phyloP scores from a whole-genome alignment of 2,329 filamentous ascomycete genomes.

The Bimuria novae-zelandiae region DNA sequence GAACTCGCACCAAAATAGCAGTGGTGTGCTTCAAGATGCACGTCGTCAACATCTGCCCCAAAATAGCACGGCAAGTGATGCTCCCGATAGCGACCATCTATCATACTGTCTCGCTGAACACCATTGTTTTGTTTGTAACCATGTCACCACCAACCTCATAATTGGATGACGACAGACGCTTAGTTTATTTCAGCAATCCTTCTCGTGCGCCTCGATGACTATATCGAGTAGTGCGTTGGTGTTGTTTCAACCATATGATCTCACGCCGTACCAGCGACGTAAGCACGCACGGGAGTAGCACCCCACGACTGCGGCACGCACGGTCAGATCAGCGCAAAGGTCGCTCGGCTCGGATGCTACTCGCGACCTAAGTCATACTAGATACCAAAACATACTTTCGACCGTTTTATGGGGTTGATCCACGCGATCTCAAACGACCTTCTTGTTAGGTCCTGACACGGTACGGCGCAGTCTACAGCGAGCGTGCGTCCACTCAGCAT shows the following conservation, averaged over 20 bases:
- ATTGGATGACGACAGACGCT: neutral
- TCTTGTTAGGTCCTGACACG: neutral
- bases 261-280: neutral
- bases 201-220: neutral
- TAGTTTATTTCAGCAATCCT: neutral
- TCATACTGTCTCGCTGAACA: neutral
- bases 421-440: neutral
- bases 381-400: neutral
- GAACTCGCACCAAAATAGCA: neutral
- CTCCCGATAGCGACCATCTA: conserved; percentile 1
- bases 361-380: neutral
- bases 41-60: neutral
- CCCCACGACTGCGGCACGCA: conserved; percentile 5
- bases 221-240: neutral
- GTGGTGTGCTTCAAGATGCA: neutral
- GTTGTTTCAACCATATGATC: neutral
- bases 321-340: neutral
- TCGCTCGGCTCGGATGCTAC: neutral
- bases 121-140: neutral
- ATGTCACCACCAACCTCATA: neutral
- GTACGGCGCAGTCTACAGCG: neutral
- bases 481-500: neutral
- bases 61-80: conserved; percentile 1
- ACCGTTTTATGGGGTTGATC: neutral
- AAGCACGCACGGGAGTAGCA: neutral